phyloP scores from a whole-genome alignment of 2,329 filamentous ascomycete species.

The Penicillium concentricum region DNA sequence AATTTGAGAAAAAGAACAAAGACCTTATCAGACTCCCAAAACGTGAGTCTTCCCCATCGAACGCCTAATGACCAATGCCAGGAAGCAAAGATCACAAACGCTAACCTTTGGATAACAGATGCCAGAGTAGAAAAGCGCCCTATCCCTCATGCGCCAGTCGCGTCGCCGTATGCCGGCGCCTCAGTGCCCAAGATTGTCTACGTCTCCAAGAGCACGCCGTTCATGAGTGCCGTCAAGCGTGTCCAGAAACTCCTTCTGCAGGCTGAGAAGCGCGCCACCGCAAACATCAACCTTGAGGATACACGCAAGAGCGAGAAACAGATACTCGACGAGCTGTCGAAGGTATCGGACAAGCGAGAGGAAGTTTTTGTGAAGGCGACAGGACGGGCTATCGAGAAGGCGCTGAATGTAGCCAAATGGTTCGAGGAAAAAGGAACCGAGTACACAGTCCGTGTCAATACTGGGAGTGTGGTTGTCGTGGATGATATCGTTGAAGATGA shows the following conservation, averaged over 20 bases:
- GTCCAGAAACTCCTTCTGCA: conserved; percentile 56
- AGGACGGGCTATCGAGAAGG: conserved; percentile 59
- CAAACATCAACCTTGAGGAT: conserved; percentile 39
- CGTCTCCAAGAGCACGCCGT: conserved; percentile 54
- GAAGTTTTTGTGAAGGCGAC: conserved; percentile 60
- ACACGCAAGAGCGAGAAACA: conserved; percentile 32
- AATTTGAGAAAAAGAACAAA: conserved; percentile 43
- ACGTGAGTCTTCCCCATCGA: conserved; percentile 23
- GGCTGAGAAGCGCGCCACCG: conserved; percentile 53
- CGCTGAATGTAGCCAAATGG: conserved; percentile 55
- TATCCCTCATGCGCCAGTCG: conserved; percentile 56
- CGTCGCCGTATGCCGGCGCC: conserved; percentile 54
- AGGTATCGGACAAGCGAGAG: conserved; percentile 44
- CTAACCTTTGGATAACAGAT: conserved; percentile 33
- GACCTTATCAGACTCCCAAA: conserved; percentile 38
- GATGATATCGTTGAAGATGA: conserved; percentile 57
- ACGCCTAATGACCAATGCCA: background rate
- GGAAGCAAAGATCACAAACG: conserved; percentile 1
- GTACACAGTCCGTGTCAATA: conserved; percentile 53
- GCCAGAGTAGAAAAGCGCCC: conserved; percentile 56
- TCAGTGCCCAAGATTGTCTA: conserved; percentile 56
- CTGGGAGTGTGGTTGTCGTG: conserved; percentile 57
- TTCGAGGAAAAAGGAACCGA: conserved; percentile 54
- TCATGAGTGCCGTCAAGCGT: conserved; percentile 60
- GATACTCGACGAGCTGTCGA: conserved; percentile 32